A percentile compares a stretch with the other conserved stretches of the same genome.
Conservation (phyloP, 202 grass and related monocot species). For the Miscanthus sacchariflorus region DNA sequence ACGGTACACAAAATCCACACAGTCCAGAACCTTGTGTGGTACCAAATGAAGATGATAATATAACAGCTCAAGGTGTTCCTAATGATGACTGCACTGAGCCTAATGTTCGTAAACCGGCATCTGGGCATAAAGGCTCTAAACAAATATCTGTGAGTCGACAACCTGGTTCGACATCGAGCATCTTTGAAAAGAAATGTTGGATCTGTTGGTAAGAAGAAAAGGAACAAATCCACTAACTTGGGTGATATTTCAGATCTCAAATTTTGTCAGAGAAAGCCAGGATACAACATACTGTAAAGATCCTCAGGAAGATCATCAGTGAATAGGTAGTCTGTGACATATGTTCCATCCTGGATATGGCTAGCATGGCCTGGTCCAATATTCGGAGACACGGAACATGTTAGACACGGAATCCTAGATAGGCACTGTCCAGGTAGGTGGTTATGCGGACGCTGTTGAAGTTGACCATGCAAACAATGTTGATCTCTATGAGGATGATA, state of each 20-base stretch:
- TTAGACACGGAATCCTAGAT: no score
- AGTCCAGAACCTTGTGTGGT: conserved; percentile 25
- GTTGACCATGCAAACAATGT: conserved; percentile 5
- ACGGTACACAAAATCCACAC: no score
- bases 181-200: conserved; percentile 43
- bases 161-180: conserved; percentile 39
- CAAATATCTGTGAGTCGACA: conserved; percentile 13
- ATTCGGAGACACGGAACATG: conserved; percentile 20
- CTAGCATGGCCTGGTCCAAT: conserved; percentile 46
- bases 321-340: conserved; percentile 49
- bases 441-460: neutral
- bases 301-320: conserved; percentile 54
- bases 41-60: conserved; percentile 34
- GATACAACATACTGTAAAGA: conserved; percentile 49
- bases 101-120: conserved; percentile 36
- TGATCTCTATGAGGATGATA: conserved; percentile 45
- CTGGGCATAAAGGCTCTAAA: conserved; percentile 41
- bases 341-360: conserved; percentile 39
- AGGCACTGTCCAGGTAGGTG: no score
- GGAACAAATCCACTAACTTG: conserved; percentile 15
- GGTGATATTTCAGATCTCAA: conserved; percentile 10
- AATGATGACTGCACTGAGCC: conserved; percentile 20
- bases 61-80: conserved; percentile 23
- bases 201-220: conserved; percentile 41
- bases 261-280: conserved; percentile 56